Base-by-base conservation (phyloP, 371 early-diverging fungal genomes). In the Syncephalastrum monosporum region DNA sequence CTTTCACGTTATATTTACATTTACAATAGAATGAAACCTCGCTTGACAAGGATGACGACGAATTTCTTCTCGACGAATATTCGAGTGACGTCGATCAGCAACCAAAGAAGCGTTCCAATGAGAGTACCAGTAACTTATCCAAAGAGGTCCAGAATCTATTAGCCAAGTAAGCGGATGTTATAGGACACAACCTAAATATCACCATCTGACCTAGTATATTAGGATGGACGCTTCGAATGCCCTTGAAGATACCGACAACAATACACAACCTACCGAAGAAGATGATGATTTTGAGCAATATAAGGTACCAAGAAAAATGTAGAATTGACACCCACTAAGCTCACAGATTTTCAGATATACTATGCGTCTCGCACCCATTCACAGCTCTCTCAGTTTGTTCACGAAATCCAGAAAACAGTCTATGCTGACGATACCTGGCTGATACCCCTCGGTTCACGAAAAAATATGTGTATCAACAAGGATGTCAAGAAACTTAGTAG, bases 351-450 rank as follows among this genome's bases (percentile, higher is more conserved):
- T 67, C 21, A 88, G 80, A 86, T 94, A 12, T 84, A 82, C 60
- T 93, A 91, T 64, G 86, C 88, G 21, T 94, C 93, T 12, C 82
- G 94, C 50, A 94, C 97, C 15, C 98, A 98, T 69, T 95, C 95
- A 4, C 99, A 99, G 70, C 70, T 98, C 8, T 77, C 87, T 13
- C 99, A 99, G 61, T 91, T 98, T 60, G 79, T 97, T 0, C 72
- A 81, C 47, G 96, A 98, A 68, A 61, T 97, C 2, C 81, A 85
- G 63, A 93, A 89, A 62, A 96, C 98, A 3, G 60, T 58, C 5
- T 93, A 90, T 61, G 76, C 74, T 0, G 79, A 82, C 3, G 59
- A 82, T 15, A 64, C 82, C 5, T 78, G 72, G 47, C 79, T 80
- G n/a, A 83, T 91, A 12, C 85, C 92, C 5, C 79, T 95, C 14